Conservation (phyloP, 1,139 yeast genomes). For the Kurtzmaniella quercitrusa region DNA sequence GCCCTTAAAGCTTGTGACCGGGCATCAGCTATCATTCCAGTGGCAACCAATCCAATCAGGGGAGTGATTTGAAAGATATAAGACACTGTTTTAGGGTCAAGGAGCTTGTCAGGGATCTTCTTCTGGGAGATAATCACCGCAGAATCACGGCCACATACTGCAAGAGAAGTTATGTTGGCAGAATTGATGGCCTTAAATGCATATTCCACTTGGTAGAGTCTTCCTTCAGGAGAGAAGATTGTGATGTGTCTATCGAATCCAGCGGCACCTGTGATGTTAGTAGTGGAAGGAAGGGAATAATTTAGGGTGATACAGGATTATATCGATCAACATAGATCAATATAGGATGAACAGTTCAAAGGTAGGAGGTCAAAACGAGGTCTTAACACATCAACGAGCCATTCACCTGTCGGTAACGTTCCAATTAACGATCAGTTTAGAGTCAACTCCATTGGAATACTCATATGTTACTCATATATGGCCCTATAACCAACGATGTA, state of each 20-base stretch:
- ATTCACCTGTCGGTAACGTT: too few relatives aligned
- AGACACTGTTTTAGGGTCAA: conserved; percentile 81
- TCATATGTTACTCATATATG: too few relatives aligned
- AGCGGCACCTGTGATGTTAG: conserved; percentile 52
- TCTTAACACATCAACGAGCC: too few relatives aligned
- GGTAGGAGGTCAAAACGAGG: too few relatives aligned
- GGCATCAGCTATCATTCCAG: conserved; percentile 97
- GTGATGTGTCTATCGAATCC: conserved; percentile 99
- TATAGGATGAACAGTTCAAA: too few relatives aligned
- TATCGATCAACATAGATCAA: too few relatives aligned
- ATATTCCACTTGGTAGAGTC: conserved; percentile 94
- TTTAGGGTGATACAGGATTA: too few relatives aligned
- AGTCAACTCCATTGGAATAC: too few relatives aligned
- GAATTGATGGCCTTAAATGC: conserved; percentile 97
- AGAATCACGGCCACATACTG: conserved; percentile 80
- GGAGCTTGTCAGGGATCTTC: conserved; percentile 90
- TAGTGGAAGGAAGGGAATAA: conserved; percentile 1
- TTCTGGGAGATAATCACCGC: conserved; percentile 93
- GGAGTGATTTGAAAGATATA: conserved; percentile 81
- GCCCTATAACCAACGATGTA: too few relatives aligned
- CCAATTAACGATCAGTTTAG: too few relatives aligned
- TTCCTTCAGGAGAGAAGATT: conserved; percentile 96
- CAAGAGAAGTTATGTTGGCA: conserved; percentile 85
- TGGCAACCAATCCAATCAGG: conserved; percentile 84
- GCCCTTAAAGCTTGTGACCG: conserved; percentile 88